These are phyloP conservation scores for Olyra latifolia DNA, from an alignment of 176 grass and related monocot species.

Conservation along the genomic window DNA sequence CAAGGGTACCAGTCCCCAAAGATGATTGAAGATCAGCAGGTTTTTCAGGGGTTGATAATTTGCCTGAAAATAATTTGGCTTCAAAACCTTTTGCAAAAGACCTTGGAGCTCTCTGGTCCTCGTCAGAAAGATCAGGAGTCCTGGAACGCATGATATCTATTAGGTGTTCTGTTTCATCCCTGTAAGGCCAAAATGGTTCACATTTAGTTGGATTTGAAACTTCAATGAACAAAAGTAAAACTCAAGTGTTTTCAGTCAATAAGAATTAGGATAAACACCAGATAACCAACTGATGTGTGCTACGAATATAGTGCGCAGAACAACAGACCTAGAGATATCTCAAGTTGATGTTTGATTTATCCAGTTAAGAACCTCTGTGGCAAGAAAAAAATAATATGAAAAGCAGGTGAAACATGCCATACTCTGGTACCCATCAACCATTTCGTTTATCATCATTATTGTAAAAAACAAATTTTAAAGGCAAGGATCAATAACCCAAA, in stretches of 20 bases:
- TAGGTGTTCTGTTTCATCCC: constrained; percentile 46
- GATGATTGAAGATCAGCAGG: constrained; percentile 14
- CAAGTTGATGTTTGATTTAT: background rate
- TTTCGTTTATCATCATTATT: background rate
- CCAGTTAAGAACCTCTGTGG: background rate
- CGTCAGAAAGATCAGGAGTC: constrained; percentile 40
- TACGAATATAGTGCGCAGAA: background rate
- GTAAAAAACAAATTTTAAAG: background rate
- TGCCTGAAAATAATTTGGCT: constrained; percentile 25
- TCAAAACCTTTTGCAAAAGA: constrained; percentile 37
- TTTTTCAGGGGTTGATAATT: constrained; percentile 25
- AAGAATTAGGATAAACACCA: constrained; percentile 6
- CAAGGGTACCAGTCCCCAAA: constrained; percentile 9
- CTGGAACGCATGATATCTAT: constrained; percentile 51
- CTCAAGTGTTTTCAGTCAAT: background rate
- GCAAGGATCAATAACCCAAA: background rate
- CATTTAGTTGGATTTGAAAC: constrained; percentile 2
- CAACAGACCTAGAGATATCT: background rate
- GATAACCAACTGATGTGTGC: background rate
- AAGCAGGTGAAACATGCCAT: background rate
- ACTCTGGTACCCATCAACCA: background rate
- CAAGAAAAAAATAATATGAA: constrained; percentile 11
- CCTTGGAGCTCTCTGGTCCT: constrained; percentile 25
- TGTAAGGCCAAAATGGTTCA: constrained; percentile 36
- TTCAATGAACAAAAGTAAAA: constrained; percentile 20